phyloP scores from a whole-genome alignment of 106 monocot genomes.

The Posidonia australis region DNA sequence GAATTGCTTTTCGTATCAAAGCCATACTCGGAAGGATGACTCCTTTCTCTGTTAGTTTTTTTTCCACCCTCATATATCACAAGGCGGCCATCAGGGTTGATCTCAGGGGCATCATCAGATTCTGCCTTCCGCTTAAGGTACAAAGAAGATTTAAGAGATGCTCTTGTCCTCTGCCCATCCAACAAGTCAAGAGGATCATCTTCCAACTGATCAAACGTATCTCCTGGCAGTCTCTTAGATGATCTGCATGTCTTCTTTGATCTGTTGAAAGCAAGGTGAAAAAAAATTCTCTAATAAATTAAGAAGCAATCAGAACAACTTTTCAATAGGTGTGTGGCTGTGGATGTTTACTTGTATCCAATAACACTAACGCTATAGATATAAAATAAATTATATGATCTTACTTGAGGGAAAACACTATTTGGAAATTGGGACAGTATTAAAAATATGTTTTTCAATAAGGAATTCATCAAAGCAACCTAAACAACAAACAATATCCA shows the following conservation, averaged over 20 bases:
- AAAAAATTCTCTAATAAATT: too few species aligned
- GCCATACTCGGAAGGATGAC: constrained; percentile 21
- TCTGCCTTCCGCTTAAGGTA: constrained; percentile 34
- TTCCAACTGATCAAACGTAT: constrained; percentile 36
- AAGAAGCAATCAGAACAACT: too few species aligned
- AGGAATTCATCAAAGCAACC: too few species aligned
- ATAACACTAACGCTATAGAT: too few species aligned
- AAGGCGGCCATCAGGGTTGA: constrained; percentile 72
- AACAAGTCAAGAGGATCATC: constrained; percentile 42
- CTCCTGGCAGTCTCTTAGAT: constrained; percentile 14
- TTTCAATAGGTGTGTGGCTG: too few species aligned
- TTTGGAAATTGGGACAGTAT: too few species aligned
- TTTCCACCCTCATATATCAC: constrained; percentile 40
- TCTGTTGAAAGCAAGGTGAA: constrained; percentile 3
- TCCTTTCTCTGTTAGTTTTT: constrained; percentile 34
- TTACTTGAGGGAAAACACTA: too few species aligned
- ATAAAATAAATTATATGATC: too few species aligned
- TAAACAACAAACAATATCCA: too few species aligned
- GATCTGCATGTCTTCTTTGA: constrained; percentile 3
- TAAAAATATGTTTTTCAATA: too few species aligned
- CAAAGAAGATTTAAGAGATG: constrained; percentile 27
- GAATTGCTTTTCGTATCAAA: constrained; percentile 17
- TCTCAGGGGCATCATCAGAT: constrained; percentile 47
- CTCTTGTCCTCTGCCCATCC: constrained; percentile 57
- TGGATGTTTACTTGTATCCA: too few species aligned